phyloP scores from a whole-genome alignment of 1,284 basidiomycete species.

The Coriolopsis trogii region DNA sequence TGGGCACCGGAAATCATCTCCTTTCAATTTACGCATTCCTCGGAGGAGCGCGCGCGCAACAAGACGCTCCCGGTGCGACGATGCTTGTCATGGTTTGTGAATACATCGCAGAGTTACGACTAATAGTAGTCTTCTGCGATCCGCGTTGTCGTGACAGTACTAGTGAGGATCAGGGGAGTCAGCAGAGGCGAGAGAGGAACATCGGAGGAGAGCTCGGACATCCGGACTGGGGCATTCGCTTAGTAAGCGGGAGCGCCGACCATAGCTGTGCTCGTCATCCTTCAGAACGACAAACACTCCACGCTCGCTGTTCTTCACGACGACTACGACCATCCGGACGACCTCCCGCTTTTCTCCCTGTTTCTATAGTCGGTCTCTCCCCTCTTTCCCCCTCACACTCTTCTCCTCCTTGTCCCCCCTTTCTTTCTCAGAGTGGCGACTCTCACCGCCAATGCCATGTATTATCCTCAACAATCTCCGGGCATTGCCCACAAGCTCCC shows the following conservation, averaged over 20 bases:
- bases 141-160: no score
- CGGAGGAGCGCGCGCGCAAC: neutral
- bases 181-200: neutral
- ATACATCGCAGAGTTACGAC: no score
- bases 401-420: slow-evolving; percentile 5
- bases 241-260: slow-evolving; percentile 24
- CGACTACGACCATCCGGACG: slow-evolving; percentile 31
- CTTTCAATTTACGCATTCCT: slow-evolving; percentile 4
- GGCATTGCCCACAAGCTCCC: slow-evolving; percentile 75
- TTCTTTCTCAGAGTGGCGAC: slow-evolving; percentile 26
- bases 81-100: no score
- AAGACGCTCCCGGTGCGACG: neutral
- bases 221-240: slow-evolving; percentile 14
- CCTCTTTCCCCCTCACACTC: neutral
- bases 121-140: no score
- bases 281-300: slow-evolving; percentile 31
- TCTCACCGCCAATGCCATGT: slow-evolving; percentile 59
- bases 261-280: slow-evolving; percentile 31
- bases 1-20: slow-evolving; percentile 19
- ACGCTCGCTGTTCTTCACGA: slow-evolving; percentile 34
- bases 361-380: slow-evolving; percentile 23
- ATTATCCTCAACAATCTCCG: slow-evolving; percentile 79
- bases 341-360: slow-evolving; percentile 19
- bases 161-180: neutral
- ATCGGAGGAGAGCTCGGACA: neutral